These are phyloP conservation scores for Saccharomyces hybrid DNA, from an alignment of 1,139 yeast genomes.

Conservation along the genomic window DNA sequence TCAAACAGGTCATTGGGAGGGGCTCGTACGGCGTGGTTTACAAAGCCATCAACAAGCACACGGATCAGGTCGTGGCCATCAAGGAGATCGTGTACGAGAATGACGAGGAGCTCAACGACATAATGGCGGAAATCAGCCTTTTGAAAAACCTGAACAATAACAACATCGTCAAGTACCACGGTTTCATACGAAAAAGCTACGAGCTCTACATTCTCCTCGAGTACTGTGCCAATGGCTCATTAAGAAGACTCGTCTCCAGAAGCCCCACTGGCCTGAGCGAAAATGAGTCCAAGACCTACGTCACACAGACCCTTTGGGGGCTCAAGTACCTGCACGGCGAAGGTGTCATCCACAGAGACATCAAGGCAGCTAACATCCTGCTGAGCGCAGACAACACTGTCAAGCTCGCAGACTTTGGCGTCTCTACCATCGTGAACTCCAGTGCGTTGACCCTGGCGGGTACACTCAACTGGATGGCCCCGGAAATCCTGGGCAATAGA, in stretches of 20 bases:
- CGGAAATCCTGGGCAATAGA: conserved; percentile 85
- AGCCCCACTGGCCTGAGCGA: conserved; percentile 46
- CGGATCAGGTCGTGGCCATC: conserved; percentile 72
- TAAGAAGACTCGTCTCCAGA: conserved; percentile 58
- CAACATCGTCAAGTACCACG: conserved; percentile 85
- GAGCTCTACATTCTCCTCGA: conserved; percentile 70
- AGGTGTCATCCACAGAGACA: conserved; percentile 91
- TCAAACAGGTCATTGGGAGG: conserved; percentile 58
- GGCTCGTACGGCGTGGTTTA: conserved; percentile 81
- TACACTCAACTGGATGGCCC: conserved; percentile 99
- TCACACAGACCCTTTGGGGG: conserved; percentile 68
- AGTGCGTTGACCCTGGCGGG: conserved; percentile 81
- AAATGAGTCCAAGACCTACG: conserved; percentile 48
- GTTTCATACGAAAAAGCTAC: conserved; percentile 65
- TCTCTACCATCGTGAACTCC: conserved; percentile 79
- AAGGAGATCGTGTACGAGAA: conserved; percentile 64
- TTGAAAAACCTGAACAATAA: conserved; percentile 75
- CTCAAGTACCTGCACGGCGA: conserved; percentile 71
- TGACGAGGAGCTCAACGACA: conserved; percentile 46
- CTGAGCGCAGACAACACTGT: conserved; percentile 75
- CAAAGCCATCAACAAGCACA: conserved; percentile 54
- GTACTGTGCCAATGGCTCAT: conserved; percentile 81
- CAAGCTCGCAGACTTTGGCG: conserved; percentile 96
- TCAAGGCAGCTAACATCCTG: conserved; percentile 89
- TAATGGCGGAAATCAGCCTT: conserved; percentile 81